Conservation (phyloP, 2,329 filamentous ascomycete genomes). For the Aspergillus pseudonomiae region DNA sequence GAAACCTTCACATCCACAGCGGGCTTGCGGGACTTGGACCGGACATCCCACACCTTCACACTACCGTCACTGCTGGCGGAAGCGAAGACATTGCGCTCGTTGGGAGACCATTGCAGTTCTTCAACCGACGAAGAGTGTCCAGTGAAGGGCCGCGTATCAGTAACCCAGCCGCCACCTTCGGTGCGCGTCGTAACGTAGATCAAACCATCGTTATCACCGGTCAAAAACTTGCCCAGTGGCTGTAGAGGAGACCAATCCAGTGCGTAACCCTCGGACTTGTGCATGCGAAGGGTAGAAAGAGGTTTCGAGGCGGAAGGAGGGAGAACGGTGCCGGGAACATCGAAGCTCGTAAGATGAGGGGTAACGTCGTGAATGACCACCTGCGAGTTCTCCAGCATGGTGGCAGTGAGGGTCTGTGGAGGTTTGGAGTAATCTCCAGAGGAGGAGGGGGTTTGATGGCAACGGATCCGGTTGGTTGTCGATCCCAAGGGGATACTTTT, state of each 20-base stretch:
- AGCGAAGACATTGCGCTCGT: conserved; percentile 89
- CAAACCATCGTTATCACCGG: conserved; percentile 85
- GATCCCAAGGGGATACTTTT: conserved; percentile 82
- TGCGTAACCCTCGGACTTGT: conserved; percentile 92
- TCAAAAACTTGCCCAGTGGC: conserved; percentile 81
- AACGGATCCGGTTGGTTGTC: conserved; percentile 91
- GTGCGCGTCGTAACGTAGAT: conserved; percentile 88
- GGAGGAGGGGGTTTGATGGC: conserved; percentile 74
- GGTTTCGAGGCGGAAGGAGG: conserved; percentile 86
- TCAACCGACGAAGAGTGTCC: conserved; percentile 87
- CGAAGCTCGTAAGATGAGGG: conserved; percentile 84
- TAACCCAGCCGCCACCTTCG: conserved; percentile 86
- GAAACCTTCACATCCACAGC: conserved; percentile 85
- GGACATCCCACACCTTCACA: conserved; percentile 92
- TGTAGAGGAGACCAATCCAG: conserved; percentile 92
- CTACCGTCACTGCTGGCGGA: conserved; percentile 93
- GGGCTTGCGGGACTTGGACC: conserved; percentile 85
- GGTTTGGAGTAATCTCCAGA: conserved; percentile 66
- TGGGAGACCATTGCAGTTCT: conserved; percentile 95
- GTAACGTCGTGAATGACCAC: conserved; percentile 94
- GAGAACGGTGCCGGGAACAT: conserved; percentile 80
- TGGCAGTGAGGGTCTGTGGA: conserved; percentile 82
- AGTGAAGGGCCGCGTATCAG: conserved; percentile 78
- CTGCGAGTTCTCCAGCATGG: conserved; percentile 87
- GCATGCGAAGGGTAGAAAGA: conserved; percentile 81